Evolutionary conservation across 2,329 filamentous ascomycete species (phyloP).

Genomic region (Penicillium concentricum): DNA sequence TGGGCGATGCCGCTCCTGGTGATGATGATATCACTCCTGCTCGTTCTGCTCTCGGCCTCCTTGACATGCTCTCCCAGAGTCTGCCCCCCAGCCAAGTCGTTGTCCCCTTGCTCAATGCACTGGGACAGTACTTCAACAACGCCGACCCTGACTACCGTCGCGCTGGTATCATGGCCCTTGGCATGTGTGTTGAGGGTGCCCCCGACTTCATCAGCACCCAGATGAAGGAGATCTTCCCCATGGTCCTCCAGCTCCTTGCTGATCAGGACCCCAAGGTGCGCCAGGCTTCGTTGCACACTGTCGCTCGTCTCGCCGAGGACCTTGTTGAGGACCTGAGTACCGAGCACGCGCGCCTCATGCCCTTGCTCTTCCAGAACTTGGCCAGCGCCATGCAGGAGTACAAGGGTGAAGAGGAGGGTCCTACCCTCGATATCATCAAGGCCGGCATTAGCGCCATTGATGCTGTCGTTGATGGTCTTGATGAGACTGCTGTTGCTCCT

Average conservation of each 20-base stretch:
- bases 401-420: conserved; percentile 64
- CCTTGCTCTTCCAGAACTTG: conserved; percentile 82
- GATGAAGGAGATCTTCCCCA: conserved; percentile 78
- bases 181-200: conserved; percentile 92
- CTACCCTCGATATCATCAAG: conserved; percentile 81
- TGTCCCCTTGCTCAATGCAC: conserved; percentile 82
- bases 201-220: conserved; percentile 97
- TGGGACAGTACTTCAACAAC: conserved; percentile 76
- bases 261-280: conserved; percentile 83
- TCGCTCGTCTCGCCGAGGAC: conserved; percentile 89
- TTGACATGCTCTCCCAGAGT: conserved; percentile 84
- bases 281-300: conserved; percentile 79
- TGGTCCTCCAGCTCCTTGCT: conserved; percentile 76
- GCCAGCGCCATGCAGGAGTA: conserved; percentile 72
- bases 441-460: conserved; percentile 88
- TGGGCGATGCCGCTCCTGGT: conserved; percentile 65
- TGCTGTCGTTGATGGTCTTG: conserved; percentile 76
- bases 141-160: conserved; percentile 76
- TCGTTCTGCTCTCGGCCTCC: conserved; percentile 77
- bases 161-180: conserved; percentile 86
- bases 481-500: conserved; percentile 73
- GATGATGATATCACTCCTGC: conserved; percentile 86
- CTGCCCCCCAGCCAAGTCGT: conserved; percentile 92
- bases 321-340: conserved; percentile 85
- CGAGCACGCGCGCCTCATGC: conserved; percentile 81